A percentile compares a stretch with the other conserved stretches of the same genome.
Evolutionary conservation across 2,329 filamentous ascomycete genomes (phyloP).

Genomic region (Xylariales sp.): DNA sequence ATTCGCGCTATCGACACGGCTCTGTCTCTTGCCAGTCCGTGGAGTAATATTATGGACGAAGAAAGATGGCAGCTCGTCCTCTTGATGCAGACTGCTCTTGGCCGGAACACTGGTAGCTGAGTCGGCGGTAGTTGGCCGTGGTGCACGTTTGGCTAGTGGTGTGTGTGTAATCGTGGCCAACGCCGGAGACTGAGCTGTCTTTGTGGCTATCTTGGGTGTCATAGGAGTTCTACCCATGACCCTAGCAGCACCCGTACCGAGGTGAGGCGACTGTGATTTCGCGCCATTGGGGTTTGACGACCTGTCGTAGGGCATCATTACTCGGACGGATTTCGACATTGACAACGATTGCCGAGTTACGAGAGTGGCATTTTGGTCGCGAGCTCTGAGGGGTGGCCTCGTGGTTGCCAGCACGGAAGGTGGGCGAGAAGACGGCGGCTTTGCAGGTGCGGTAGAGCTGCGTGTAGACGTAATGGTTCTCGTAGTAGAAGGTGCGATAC

Average conservation of each 20-base stretch:
- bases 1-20: conserved; percentile 62
- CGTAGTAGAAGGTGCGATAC: neutral
- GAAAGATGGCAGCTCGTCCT: conserved; percentile 52
- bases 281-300: conserved; percentile 42
- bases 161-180: conserved; percentile 35
- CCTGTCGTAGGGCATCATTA: conserved; percentile 38
- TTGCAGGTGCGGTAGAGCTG: too few relatives aligned
- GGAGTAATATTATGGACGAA: conserved; percentile 71
- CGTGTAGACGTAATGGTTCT: neutral
- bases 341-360: conserved; percentile 15
- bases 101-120: conserved; percentile 27
- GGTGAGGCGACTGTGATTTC: conserved; percentile 63
- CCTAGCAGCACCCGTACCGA: conserved; percentile 59
- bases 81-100: conserved; percentile 25
- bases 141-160: conserved; percentile 34
- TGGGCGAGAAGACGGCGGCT: too few relatives aligned
- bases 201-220: conserved; percentile 52
- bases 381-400: conserved; percentile 17
- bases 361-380: conserved; percentile 35
- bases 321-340: conserved; percentile 22
- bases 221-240: conserved; percentile 42
- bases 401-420: conserved; percentile 4
- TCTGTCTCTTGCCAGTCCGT: conserved; percentile 69
- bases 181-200: conserved; percentile 25
- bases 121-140: conserved; percentile 19